Base-by-base conservation (phyloP, 805 yeast genomes). In the Babjeviella inositovora region DNA sequence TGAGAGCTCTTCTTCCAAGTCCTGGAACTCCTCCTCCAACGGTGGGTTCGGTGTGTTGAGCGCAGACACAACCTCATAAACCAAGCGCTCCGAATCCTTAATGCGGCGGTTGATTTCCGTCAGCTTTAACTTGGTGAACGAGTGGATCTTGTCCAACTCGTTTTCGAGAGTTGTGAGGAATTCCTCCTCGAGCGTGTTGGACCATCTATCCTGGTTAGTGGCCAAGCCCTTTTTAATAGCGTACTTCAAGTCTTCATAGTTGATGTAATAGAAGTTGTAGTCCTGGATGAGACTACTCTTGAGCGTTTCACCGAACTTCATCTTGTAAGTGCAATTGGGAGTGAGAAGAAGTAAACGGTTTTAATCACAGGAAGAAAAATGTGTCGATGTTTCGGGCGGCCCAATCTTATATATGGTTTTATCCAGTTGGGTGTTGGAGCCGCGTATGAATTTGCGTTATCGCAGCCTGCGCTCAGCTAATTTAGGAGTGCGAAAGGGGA, bases 241-340 rank as follows among this genome's bases (percentile, higher is more conserved):
- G 34, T 74, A 70, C 51, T 87, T 87, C 44, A 87, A 62, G 43
- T 81, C 93, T 51, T 87, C 96, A 42, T 87, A 87, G 24, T 82
- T 65, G 36, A 87, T 73, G 47, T 90, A 90, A 52, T 90, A 90
- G 55, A 76, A 82, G 34, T 75, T 68, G 51, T 85, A 85, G 48
- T 82, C 90, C 47, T 80, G 76, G 48, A 85, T 85, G 32, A 87
- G 70, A 25, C 94, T 79, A 35, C 79, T 73, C 45, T 81, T 72
- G 37, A 87, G 63, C 40, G 82, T 93, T 47, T 85, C 94, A 15
- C 98, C 98, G 41, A 90, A 90, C 63, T 85, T 87, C 96, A 90
- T 90, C 31, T 21, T 25, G n/a, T n/a, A n/a, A n/a, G n/a, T n/a
- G n/a, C n/a, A n/a, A n/a, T n/a, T n/a, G n/a, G n/a, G n/a, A n/a